Base-by-base conservation (phyloP, 306 rosid genomes). In the Boehmeria nivea region DNA sequence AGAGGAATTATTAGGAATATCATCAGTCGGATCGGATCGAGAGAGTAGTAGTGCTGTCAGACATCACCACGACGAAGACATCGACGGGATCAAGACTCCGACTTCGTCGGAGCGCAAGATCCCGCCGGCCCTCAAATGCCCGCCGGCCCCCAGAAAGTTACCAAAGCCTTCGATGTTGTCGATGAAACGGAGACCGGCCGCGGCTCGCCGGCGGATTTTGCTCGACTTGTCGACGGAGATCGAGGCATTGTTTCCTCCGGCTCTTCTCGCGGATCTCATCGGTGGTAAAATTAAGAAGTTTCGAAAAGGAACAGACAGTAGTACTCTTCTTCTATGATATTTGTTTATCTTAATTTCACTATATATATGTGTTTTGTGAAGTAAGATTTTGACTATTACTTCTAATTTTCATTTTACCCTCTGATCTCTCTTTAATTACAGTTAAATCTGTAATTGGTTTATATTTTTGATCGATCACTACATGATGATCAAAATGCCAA, bases 91-190 rank as follows among this genome's bases (percentile, higher is more conserved):
- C 75, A 79, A 69, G 78, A 88, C 96, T 61, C 96, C 94, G 12
- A 88, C 83, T 1, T 63, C 82, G 5, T 14, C 15, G 27, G 80
- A 77, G n/a, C 75, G 70, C 64, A 77, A 55, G 38, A 79, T 79
- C 51, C 80, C 68, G 2, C 49, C 20, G 25, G 23, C 4, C 15
- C 67, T 62, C 8, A 54, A 51, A 36, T 87, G 94, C n/a, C 94
- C 96, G 3, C 77, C 78, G 56, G 85, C 94, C 37, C 94, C 94
- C 10, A 75, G 79, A 65, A 84, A 84, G 63, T n/a, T n/a, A n/a
- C 82, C 80, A n/a, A 84, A 79, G 66, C 71, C 72, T 6, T 26
- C 77, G 1, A 42, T 20, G 5, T 59, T 66, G 4, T 18, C 64
- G 21, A 63, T 13, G 54, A 87, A 87, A 56, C 57, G 83, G 54